phyloP scores from a whole-genome alignment of 352 stramenopile genomes.

The Pythium aphanidermatum region DNA sequence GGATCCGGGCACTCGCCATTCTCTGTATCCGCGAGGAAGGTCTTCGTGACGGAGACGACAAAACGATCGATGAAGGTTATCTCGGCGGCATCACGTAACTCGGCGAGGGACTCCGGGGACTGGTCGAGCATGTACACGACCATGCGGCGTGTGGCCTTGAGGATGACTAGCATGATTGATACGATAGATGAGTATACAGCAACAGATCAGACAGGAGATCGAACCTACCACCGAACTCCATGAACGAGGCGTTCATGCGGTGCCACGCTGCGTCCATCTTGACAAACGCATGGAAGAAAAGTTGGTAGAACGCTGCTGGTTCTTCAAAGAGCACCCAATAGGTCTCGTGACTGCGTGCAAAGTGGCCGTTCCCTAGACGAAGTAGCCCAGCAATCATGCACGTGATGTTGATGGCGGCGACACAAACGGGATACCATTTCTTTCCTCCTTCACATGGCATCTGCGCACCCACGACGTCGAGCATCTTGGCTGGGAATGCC shows the following conservation, averaged over 20 bases:
- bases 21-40: conserved; percentile 58
- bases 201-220: conserved; percentile 25
- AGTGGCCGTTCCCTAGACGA: conserved; percentile 61
- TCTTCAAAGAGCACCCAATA: conserved; percentile 83
- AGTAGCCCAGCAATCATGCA: conserved; percentile 69
- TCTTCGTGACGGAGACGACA: conserved; percentile 37
- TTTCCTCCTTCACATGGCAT: conserved; percentile 29
- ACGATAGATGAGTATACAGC: background rate
- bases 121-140: conserved; percentile 54
- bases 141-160: conserved; percentile 63
- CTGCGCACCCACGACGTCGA: conserved; percentile 46
- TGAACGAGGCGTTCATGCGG: conserved; percentile 74
- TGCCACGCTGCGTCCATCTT: conserved; percentile 85
- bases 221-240: conserved; percentile 77
- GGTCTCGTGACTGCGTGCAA: conserved; percentile 22
- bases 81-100: conserved; percentile 47
- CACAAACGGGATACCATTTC: conserved; percentile 78
- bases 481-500: conserved; percentile 64
- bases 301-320: conserved; percentile 75
- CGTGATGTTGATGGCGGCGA: conserved; percentile 81
- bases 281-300: conserved; percentile 64
- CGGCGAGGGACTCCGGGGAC: conserved; percentile 39
- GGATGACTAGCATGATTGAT: conserved; percentile 42
- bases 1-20: conserved; percentile 70
- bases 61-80: conserved; percentile 70